A percentile compares a stretch with the other conserved stretches of the same genome.
These are phyloP conservation scores for Nepenthes gracilis DNA, from an alignment of 148 eudicot genomes.

Conservation along the genomic window DNA sequence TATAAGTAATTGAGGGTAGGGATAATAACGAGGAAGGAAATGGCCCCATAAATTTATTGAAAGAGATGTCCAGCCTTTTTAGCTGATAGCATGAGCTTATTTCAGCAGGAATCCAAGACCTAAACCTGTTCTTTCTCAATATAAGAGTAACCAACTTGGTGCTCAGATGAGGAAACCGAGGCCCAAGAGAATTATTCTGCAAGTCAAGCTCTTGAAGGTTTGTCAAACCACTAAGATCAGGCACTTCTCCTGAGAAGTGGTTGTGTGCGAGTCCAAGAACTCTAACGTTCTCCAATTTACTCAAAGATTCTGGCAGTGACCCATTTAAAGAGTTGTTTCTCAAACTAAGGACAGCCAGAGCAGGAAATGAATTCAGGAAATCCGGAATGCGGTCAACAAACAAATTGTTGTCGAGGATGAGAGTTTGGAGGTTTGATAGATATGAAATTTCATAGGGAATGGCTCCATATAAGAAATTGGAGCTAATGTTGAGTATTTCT, in stretches of 20 bases:
- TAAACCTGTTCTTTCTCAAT: slow-evolving; percentile 55
- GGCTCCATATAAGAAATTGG: slow-evolving; percentile 48
- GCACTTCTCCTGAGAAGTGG: slow-evolving; percentile 52
- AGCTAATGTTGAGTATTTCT: slow-evolving; percentile 79
- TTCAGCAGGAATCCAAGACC: slow-evolving; percentile 40
- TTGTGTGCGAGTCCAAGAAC: slow-evolving; percentile 62
- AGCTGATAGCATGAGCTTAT: slow-evolving; percentile 60
- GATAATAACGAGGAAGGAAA: slow-evolving; percentile 47
- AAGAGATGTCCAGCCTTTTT: slow-evolving; percentile 48
- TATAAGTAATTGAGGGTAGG: slow-evolving; percentile 48
- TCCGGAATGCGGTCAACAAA: slow-evolving; percentile 55
- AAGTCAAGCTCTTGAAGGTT: slow-evolving; percentile 68
- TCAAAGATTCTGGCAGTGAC: slow-evolving; percentile 46
- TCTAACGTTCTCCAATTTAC: slow-evolving; percentile 47
- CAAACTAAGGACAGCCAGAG: slow-evolving; percentile 59
- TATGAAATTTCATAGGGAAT: slow-evolving; percentile 46
- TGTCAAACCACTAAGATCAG: slow-evolving; percentile 50
- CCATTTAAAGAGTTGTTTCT: slow-evolving; percentile 64
- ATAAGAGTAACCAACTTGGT: slow-evolving; percentile 42
- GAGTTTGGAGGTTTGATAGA: slow-evolving; percentile 51
- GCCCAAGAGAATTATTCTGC: slow-evolving; percentile 61
- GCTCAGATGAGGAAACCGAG: slow-evolving; percentile 49
- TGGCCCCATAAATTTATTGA: slow-evolving; percentile 68
- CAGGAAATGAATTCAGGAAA: slow-evolving; percentile 43
- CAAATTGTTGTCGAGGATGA: slow-evolving; percentile 60